These are phyloP conservation scores for Penicillium riverlandense DNA, from an alignment of 495 filamentous ascomycete genomes.

Conservation along the genomic window DNA sequence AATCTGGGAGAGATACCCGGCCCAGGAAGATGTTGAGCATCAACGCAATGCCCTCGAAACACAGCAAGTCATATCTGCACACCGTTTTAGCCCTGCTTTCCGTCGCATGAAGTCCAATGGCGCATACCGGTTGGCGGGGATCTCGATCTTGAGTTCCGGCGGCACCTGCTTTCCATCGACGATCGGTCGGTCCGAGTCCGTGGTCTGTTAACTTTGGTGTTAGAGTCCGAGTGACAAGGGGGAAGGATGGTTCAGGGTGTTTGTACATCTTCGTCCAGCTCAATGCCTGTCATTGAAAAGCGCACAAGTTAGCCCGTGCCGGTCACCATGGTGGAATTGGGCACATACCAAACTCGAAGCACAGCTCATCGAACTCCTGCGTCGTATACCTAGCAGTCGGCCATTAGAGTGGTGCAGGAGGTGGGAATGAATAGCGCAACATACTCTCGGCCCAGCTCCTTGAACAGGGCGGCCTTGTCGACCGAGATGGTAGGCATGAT, in stretches of 20 bases:
- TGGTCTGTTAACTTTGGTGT: slow-evolving; percentile 41
- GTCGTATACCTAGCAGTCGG: slow-evolving; percentile 63
- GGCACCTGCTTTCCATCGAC: slow-evolving; percentile 76
- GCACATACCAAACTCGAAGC: slow-evolving; percentile 84
- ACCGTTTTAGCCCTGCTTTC: slow-evolving; percentile 15
- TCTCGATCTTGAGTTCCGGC: slow-evolving; percentile 95
- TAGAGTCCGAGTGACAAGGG: too few species aligned
- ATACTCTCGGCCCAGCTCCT: slow-evolving; percentile 83
- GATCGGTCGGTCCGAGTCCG: slow-evolving; percentile 62
- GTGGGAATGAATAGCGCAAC: slow-evolving; percentile 15
- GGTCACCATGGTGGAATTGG: too few species aligned
- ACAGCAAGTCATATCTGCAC: slow-evolving; percentile 90
- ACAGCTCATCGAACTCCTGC: slow-evolving; percentile 91
- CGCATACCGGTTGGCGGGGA: slow-evolving; percentile 80
- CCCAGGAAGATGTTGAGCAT: slow-evolving; percentile 93
- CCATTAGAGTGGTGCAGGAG: not conserved
- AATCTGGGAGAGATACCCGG: slow-evolving; percentile 67
- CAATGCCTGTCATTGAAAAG: slow-evolving; percentile 54
- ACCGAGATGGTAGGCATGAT: slow-evolving; percentile 83
- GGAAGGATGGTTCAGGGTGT: too few species aligned
- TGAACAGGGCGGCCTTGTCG: slow-evolving; percentile 90
- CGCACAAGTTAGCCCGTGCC: too few species aligned
- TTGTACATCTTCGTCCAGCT: slow-evolving; percentile 86
- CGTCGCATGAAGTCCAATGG: not conserved
- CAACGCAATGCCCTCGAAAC: slow-evolving; percentile 93